Evolutionary conservation across 345 rosid species (phyloP).

Genomic region (Chamaenerion angustifolium): DNA sequence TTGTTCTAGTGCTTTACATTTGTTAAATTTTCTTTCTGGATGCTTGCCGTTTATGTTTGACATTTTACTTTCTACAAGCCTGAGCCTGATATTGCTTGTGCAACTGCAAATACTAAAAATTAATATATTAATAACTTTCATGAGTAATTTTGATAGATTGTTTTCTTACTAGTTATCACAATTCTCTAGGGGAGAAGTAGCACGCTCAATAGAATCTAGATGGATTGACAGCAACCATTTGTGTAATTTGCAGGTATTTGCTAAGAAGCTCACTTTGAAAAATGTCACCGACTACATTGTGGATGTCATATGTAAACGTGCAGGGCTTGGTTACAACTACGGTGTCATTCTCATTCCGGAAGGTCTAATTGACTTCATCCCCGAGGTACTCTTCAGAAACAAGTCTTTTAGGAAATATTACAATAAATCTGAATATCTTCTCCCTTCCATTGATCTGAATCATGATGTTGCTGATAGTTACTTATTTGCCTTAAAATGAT

Average conservation of each 20-base stretch:
- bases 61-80: too few species aligned
- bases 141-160: too few species aligned
- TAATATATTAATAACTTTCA: too few species aligned
- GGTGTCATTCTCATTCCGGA: slow-evolving; percentile 95
- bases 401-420: background rate
- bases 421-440: background rate
- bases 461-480: background rate
- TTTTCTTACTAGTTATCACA: too few species aligned
- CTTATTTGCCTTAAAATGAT: background rate
- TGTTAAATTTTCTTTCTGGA: too few species aligned
- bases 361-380: slow-evolving; percentile 97
- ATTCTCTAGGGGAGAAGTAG: too few species aligned
- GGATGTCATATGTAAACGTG: slow-evolving; percentile 65
- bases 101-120: too few species aligned
- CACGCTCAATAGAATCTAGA: background rate
- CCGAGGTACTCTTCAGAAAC: slow-evolving; percentile 46
- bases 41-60: too few species aligned
- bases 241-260: slow-evolving; percentile 45
- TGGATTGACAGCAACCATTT: background rate
- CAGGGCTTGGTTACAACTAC: slow-evolving; percentile 58
- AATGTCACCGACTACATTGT: slow-evolving; percentile 81
- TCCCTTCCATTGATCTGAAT: too few species aligned
- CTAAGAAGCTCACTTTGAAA: slow-evolving; percentile 66
- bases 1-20: background rate
- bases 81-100: too few species aligned